These are phyloP conservation scores for Histomonas meleagridis DNA, from an alignment of 208 protist genomes.

Conservation along the genomic window DNA sequence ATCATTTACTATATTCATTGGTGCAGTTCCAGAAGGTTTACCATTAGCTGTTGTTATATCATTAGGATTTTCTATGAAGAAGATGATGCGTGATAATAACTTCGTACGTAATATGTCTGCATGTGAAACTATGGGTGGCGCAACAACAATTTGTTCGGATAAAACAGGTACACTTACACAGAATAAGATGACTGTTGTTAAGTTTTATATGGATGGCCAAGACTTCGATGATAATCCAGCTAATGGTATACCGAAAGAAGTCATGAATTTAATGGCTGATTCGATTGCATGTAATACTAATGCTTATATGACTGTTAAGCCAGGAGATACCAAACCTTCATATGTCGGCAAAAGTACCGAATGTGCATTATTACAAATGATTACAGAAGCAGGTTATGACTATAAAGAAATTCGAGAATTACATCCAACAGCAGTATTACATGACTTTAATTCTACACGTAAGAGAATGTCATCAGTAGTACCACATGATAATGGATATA, in stretches of 20 bases:
- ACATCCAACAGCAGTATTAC: background rate
- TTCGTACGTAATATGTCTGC: constrained; percentile 35
- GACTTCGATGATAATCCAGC: background rate
- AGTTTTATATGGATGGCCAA: background rate
- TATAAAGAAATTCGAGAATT: background rate
- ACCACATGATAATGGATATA: background rate
- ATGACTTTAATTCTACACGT: background rate
- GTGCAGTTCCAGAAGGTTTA: constrained; percentile 87
- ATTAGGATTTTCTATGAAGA: constrained; percentile 12
- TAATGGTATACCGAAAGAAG: background rate
- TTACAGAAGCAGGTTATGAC: background rate
- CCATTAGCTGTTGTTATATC: constrained; percentile 75
- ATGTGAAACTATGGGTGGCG: constrained; percentile 53
- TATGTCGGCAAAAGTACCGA: background rate
- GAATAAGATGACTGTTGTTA: constrained; percentile 53
- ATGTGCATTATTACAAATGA: background rate
- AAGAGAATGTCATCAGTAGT: background rate
- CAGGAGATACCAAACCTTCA: too few species aligned
- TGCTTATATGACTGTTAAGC: background rate
- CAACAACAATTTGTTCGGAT: constrained; percentile 53
- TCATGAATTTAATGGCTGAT: background rate
- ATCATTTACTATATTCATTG: constrained; percentile 61
- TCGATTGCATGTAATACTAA: background rate
- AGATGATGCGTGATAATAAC: constrained; percentile 38
- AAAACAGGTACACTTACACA: constrained; percentile 58